A percentile compares a stretch with the other conserved stretches of the same genome.
Conservation (phyloP, 352 stramenopile species). For the Phytophthora idaei region DNA sequence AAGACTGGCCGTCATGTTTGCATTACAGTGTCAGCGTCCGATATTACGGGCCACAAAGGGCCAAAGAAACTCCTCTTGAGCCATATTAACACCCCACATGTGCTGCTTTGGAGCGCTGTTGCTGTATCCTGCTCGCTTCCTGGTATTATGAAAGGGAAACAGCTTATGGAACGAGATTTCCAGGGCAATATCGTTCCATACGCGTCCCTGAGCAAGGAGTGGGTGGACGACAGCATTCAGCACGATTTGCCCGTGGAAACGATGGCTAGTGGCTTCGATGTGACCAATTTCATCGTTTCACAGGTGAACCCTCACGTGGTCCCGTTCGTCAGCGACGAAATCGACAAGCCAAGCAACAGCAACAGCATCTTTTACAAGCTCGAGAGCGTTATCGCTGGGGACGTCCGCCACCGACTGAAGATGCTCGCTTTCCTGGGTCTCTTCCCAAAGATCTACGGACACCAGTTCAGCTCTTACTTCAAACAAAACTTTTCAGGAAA, state of each 20-base stretch:
- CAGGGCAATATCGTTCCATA: conserved; percentile 90
- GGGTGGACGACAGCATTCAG: conserved; percentile 93
- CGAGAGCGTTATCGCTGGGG: conserved; percentile 85
- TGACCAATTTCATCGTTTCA: conserved; percentile 93
- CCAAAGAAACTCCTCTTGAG: conserved; percentile 90
- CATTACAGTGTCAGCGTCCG: conserved; percentile 93
- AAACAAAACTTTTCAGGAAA: conserved; percentile 97
- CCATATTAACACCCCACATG: conserved; percentile 93
- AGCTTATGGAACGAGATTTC: conserved; percentile 79
- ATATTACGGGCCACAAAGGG: conserved; percentile 85
- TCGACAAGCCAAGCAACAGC: conserved; percentile 68
- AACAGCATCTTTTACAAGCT: conserved; percentile 75
- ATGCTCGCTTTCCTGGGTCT: conserved; percentile 88
- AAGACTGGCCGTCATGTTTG: conserved; percentile 93
- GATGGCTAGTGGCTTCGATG: conserved; percentile 94
- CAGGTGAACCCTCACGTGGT: conserved; percentile 93
- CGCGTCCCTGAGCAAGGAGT: conserved; percentile 91
- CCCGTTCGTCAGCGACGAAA: conserved; percentile 91
- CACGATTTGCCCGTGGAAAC: conserved; percentile 93
- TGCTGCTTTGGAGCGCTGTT: conserved; percentile 92
- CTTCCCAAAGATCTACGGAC: conserved; percentile 82
- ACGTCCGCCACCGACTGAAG: conserved; percentile 66
- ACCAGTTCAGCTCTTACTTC: conserved; percentile 82
- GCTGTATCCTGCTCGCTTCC: conserved; percentile 92
- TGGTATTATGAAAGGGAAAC: conserved; percentile 92